These are phyloP conservation scores for Fusarium humuli DNA, from an alignment of 2,329 filamentous ascomycete genomes.

Conservation along the genomic window DNA sequence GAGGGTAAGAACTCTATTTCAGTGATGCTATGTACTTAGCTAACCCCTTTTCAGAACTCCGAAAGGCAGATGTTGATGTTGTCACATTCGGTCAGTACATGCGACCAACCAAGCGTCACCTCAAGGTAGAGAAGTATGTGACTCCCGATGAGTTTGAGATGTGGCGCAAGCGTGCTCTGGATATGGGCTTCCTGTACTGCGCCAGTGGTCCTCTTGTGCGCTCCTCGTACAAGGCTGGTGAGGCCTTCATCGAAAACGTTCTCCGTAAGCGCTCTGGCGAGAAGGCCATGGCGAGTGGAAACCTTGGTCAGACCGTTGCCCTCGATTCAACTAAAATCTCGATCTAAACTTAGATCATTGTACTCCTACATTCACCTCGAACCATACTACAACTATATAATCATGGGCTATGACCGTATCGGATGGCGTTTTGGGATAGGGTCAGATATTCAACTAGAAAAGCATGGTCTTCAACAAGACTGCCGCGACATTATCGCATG, in stretches of 20 bases:
- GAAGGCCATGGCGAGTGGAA: conserved; percentile 51
- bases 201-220: conserved; percentile 92
- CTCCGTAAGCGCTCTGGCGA: conserved; percentile 79
- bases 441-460: conserved; percentile 47
- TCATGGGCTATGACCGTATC: conserved; percentile 44
- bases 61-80: conserved; percentile 86
- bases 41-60: conserved; percentile 68
- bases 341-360: conserved; percentile 27
- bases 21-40: background rate
- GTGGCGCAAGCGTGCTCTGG: conserved; percentile 89
- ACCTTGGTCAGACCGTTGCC: conserved; percentile 55
- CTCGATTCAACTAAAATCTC: conserved; percentile 49
- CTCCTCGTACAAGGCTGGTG: conserved; percentile 97
- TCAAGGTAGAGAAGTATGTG: conserved; percentile 96
- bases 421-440: conserved; percentile 45
- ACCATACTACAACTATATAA: conserved; percentile 39
- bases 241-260: conserved; percentile 99
- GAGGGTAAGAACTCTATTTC: conserved; percentile 61
- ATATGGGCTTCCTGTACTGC: conserved; percentile 97
- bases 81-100: conserved; percentile 99
- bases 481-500: conserved; percentile 29
- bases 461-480: conserved; percentile 48
- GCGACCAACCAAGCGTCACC: conserved; percentile 97
- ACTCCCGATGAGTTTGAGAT: conserved; percentile 91
- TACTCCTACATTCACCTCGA: conserved; percentile 18